These are phyloP conservation scores for Alternaria brassicicola DNA, from an alignment of 2,329 filamentous ascomycete genomes.

Conservation along the genomic window DNA sequence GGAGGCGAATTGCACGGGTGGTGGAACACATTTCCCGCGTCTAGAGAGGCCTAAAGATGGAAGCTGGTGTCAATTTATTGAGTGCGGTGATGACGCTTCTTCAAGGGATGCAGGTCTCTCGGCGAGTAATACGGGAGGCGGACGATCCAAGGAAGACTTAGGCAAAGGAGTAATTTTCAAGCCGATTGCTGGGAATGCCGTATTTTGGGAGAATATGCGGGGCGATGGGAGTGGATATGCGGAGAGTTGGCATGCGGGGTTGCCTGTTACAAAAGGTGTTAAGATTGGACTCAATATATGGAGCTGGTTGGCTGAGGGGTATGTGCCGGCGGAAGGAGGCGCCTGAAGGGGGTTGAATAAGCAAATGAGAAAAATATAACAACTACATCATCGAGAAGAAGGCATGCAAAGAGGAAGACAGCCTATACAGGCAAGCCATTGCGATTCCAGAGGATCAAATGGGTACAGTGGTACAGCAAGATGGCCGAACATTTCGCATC, in stretches of 20 bases:
- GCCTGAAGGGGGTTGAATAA: not conserved
- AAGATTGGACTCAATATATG: conserved; percentile 70
- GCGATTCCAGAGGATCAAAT: not conserved
- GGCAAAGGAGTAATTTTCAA: conserved; percentile 62
- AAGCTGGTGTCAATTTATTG: conserved; percentile 64
- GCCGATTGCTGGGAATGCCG: conserved; percentile 62
- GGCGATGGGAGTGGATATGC: conserved; percentile 61
- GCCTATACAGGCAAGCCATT: not conserved
- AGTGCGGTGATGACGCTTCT: conserved; percentile 51
- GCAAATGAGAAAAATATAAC: not conserved
- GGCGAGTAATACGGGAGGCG: not conserved
- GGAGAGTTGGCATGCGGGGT: conserved; percentile 66
- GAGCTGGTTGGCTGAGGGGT: conserved; percentile 63
- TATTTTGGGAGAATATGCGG: conserved; percentile 68
- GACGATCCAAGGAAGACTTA: conserved; percentile 12
- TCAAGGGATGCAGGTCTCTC: not conserved
- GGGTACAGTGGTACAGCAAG: not conserved
- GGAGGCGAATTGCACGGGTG: conserved; percentile 58
- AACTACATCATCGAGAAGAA: not conserved
- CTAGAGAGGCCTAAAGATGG: conserved; percentile 52
- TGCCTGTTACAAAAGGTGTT: conserved; percentile 61
- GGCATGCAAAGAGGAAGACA: too few relatives aligned
- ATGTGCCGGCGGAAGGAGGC: conserved; percentile 20
- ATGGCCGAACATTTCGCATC: too few relatives aligned
- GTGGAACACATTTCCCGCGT: conserved; percentile 66